Conservation (phyloP, 2,329 filamentous ascomycete genomes). For the Penicillium sp. region DNA sequence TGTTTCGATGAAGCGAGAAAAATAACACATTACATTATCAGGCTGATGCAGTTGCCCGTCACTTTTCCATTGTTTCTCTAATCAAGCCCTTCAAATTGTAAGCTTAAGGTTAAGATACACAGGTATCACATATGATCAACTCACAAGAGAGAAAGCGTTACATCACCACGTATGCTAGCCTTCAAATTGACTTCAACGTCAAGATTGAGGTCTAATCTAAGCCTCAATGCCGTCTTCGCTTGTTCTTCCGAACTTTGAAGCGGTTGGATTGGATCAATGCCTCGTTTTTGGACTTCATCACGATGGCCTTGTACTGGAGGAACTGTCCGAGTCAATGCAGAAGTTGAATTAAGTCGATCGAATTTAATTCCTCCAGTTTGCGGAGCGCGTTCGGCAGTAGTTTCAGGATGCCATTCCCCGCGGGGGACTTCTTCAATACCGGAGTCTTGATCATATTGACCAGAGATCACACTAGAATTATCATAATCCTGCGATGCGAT, state of each 20-base stretch:
- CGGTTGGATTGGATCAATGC: neutral
- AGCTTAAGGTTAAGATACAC: neutral
- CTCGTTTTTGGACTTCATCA: neutral
- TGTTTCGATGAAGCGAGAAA: neutral
- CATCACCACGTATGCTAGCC: constrained; percentile 60
- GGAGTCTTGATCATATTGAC: neutral
- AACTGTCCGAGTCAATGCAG: neutral
- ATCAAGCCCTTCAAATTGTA: neutral
- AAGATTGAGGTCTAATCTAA: constrained; percentile 57
- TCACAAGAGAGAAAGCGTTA: constrained; percentile 33
- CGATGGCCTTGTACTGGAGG: neutral
- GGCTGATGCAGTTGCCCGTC: neutral
- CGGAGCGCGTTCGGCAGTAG: neutral
- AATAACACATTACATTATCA: neutral
- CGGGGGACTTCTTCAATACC: neutral
- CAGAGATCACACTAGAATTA: neutral
- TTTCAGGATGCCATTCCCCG: neutral
- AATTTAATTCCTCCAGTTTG: neutral
- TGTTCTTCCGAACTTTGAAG: neutral
- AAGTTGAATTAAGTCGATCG: neutral
- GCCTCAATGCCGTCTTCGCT: constrained; percentile 35
- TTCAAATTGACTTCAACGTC: constrained; percentile 61
- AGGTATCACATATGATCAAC: neutral
- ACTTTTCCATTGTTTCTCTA: neutral
- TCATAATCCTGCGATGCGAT: neutral